Percentiles rank a stretch among this genome's conserved stretches.
Conservation (phyloP, 352 stramenopile genomes). For the Thalassiosira livingstoniorum region DNA sequence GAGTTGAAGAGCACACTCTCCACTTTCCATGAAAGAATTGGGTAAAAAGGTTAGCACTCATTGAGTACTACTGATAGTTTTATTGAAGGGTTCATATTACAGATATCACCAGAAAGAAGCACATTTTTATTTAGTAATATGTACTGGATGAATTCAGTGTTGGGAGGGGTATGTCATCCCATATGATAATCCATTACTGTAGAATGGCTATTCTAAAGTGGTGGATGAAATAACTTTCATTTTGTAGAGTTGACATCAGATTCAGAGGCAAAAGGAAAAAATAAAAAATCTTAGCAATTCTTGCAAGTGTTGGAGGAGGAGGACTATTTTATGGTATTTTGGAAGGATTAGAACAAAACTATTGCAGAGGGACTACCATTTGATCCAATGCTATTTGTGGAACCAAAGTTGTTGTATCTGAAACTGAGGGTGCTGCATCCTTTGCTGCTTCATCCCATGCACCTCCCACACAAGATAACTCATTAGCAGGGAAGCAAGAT, state of each 20-base stretch:
- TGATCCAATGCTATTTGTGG: constrained; percentile 45
- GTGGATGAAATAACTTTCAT: constrained; percentile 86
- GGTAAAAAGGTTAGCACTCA: no score
- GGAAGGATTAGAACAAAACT: constrained; percentile 79
- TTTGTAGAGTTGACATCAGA: constrained; percentile 33
- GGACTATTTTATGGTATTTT: constrained; percentile 87
- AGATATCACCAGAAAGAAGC: no score
- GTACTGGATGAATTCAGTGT: no score
- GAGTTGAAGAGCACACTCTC: no score
- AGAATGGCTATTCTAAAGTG: constrained; percentile 87
- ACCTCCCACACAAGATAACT: not conserved
- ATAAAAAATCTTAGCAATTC: constrained; percentile 68
- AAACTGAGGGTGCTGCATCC: constrained; percentile 86
- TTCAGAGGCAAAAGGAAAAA: not conserved
- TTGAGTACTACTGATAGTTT: no score
- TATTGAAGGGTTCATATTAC: no score
- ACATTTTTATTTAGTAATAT: not conserved
- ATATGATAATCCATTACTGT: constrained; percentile 87
- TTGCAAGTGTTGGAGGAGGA: constrained; percentile 88
- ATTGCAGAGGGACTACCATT: constrained; percentile 24
- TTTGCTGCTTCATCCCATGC: constrained; percentile 79
- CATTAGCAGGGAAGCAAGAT: constrained; percentile 32
- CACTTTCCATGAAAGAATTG: no score
- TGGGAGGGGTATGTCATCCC: constrained; percentile 75
- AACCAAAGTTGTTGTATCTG: constrained; percentile 82